Percentiles rank a stretch among this genome's conserved stretches.
Evolutionary conservation across 169 alveolate genomes (phyloP).

Genomic region (Eimeria maxima): DNA sequence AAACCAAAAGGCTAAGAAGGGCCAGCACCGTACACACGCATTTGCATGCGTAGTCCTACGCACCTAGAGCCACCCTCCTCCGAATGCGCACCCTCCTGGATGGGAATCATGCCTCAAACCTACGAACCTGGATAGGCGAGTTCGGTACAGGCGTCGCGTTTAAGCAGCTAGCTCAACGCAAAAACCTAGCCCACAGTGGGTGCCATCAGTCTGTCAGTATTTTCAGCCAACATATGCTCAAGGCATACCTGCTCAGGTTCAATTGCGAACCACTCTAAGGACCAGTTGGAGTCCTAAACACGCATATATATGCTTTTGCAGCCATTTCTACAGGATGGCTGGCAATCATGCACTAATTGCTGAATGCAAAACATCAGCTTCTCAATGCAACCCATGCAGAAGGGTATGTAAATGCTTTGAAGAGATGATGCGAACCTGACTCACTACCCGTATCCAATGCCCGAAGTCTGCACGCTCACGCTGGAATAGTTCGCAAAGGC

Average conservation of each 20-base stretch:
- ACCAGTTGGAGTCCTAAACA: neutral
- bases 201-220: no score
- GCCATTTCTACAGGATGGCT: neutral
- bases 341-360: neutral
- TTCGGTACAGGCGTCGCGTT: no score
- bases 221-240: no score
- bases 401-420: neutral
- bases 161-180: no score
- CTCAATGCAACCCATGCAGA: neutral
- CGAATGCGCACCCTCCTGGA: neutral
- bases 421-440: neutral
- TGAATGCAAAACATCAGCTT: neutral
- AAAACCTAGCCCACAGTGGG: no score
- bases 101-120: neutral
- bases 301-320: neutral
- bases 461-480: neutral
- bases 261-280: neutral
- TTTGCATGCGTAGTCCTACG: neutral
- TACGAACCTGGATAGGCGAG: neutral
- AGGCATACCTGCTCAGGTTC: neutral
- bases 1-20: neutral
- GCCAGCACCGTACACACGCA: neutral
- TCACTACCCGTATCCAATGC: neutral
- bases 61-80: neutral
- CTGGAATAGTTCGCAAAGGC: neutral